Conservation (phyloP, 768 basidiomycete species). For the Leccinum subtestaceum region DNA sequence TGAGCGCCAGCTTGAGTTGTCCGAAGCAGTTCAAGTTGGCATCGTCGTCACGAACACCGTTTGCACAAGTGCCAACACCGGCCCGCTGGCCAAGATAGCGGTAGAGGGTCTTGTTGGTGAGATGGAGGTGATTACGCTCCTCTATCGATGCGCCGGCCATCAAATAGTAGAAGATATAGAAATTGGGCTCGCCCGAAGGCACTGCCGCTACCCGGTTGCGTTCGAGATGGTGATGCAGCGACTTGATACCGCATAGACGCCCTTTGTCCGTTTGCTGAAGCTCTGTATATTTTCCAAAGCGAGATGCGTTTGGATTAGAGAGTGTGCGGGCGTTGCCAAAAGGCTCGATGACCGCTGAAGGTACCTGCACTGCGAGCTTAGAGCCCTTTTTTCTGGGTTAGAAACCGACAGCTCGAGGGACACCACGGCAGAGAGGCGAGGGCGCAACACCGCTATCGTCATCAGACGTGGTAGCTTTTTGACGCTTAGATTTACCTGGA, state of each 20-base stretch:
- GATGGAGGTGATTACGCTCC: constrained; percentile 84
- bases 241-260: constrained; percentile 85
- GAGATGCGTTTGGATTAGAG: constrained; percentile 92
- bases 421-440: too few species aligned
- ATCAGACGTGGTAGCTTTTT: too few species aligned
- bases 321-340: constrained; percentile 89
- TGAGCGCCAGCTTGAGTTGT: too few species aligned
- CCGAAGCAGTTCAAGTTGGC: constrained; percentile 33
- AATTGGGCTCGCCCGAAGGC: constrained; percentile 91
- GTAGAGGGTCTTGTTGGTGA: constrained; percentile 77
- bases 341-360: constrained; percentile 88
- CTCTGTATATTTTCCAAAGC: constrained; percentile 97
- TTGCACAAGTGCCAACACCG: constrained; percentile 24
- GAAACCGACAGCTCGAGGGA: constrained; percentile 41
- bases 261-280: constrained; percentile 94
- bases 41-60: constrained; percentile 69
- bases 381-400: constrained; percentile 92
- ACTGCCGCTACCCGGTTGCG: constrained; percentile 84
- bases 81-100: constrained; percentile 78
- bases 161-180: constrained; percentile 97
- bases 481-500: too few species aligned
- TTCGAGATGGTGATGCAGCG: constrained; percentile 95
- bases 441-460: too few species aligned
- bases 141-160: constrained; percentile 87
- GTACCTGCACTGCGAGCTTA: constrained; percentile 82